Base-by-base conservation (phyloP, 2,329 filamentous ascomycete species). In the Mycosphaerella sp. region DNA sequence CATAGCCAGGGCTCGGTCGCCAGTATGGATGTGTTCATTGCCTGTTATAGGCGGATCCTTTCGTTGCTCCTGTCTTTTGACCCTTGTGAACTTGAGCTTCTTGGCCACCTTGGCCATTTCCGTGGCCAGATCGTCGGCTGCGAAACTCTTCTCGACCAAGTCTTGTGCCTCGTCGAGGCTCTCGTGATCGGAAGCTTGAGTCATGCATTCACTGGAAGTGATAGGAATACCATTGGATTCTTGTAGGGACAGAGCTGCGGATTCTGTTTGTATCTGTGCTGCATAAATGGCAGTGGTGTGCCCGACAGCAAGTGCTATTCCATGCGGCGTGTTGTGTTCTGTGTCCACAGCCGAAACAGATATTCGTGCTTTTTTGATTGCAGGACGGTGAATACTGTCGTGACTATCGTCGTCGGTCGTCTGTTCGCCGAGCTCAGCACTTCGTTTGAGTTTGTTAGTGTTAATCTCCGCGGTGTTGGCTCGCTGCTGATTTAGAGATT, bases 101-200 rank as follows among this genome's bases (percentile, higher is more conserved):
- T 35, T 49, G 9, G 45, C 12, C 27, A 10, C 8, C 12, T 10
- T 32, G 25, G 14, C 39, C 3, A 17, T n/a, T 4, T 14, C 21
- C 4, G 27, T 16, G 18, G n/a, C 12, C 7, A 14, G 18, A 16
- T 32, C 36, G 32, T 6, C 34, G 17, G 37, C 13, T 25, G 37
- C 37, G 39, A 49, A 49, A 37, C 45, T 49, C 28, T 41, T 27
- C 17, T 50, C 48, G 5, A 44, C 48, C 13, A 44, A 17, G 13
- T 34, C 16, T 25, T 50, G 48, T 25, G 48, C 48, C 34, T 39
- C 41, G 21, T 18, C 3, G 8, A 36, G 6, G 28, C 25, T 21
- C 8, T 28, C 18, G 9, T 30, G 1, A 12, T 28, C 41, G 13
- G 12, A 10, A 14, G 27, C n/a, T 7, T n/a, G 13, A 28, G 13